These are phyloP conservation scores for Sclerotinia sclerotiorum DNA, from an alignment of 2,329 filamentous ascomycete species.

Conservation along the genomic window DNA sequence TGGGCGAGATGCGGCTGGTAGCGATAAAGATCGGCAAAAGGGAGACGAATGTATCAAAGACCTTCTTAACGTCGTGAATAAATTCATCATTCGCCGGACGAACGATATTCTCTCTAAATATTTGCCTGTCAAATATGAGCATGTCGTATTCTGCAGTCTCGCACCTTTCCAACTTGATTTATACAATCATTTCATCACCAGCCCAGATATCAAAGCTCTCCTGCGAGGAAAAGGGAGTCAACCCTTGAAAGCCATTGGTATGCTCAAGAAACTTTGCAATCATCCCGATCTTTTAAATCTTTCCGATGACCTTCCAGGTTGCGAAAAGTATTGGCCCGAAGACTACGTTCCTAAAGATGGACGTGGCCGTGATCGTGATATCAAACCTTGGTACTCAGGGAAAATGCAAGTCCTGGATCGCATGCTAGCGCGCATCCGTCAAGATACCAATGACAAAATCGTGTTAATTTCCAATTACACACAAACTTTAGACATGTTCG, in stretches of 20 bases:
- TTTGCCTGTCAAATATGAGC: constrained; percentile 96
- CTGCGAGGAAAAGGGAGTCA: constrained; percentile 93
- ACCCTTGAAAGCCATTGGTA: constrained; percentile 91
- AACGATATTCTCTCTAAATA: constrained; percentile 99
- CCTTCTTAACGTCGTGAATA: constrained; percentile 84
- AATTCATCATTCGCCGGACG: constrained; percentile 95
- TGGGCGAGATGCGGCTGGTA: constrained; percentile 86
- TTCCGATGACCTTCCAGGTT: constrained; percentile 79
- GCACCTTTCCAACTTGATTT: constrained; percentile 89
- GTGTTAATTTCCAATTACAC: constrained; percentile 99
- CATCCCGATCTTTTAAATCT: constrained; percentile 91
- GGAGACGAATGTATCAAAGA: constrained; percentile 83
- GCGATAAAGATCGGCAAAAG: constrained; percentile 75
- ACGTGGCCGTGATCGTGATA: constrained; percentile 83
- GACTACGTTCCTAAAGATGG: constrained; percentile 88
- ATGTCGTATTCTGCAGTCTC: constrained; percentile 96
- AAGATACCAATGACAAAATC: constrained; percentile 98
- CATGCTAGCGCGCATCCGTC: constrained; percentile 92
- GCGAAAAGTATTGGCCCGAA: constrained; percentile 75
- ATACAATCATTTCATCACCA: constrained; percentile 97
- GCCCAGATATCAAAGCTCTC: constrained; percentile 88
- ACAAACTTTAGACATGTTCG: constrained; percentile 91
- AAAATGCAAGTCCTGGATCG: constrained; percentile 98
- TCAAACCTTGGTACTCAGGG: constrained; percentile 94
- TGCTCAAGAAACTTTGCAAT: constrained; percentile 98